These are phyloP conservation scores for Claviceps purpurea DNA, from an alignment of 2,329 filamentous ascomycete species.

Conservation along the genomic window DNA sequence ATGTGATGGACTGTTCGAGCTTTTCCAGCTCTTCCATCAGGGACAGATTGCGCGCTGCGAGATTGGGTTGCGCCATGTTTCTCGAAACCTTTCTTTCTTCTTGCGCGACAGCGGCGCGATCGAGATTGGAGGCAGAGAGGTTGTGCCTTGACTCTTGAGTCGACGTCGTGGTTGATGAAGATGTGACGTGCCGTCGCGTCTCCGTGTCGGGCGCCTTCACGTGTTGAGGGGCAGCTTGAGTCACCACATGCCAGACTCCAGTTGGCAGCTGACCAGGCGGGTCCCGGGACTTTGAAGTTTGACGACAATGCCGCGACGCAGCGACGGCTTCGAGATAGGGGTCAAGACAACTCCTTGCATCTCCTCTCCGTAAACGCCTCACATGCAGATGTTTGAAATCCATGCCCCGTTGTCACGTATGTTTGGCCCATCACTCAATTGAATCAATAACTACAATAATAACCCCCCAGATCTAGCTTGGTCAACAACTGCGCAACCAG, in stretches of 20 bases:
- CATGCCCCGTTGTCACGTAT: neutral
- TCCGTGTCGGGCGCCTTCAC: neutral
- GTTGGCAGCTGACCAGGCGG: neutral
- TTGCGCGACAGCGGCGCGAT: neutral
- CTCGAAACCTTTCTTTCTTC: neutral
- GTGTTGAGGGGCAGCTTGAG: neutral
- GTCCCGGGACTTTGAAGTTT: too few species aligned
- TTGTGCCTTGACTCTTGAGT: neutral
- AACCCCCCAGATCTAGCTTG: slow-evolving; percentile 57
- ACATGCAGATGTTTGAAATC: too few species aligned
- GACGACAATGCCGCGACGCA: neutral
- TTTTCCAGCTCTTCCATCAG: slow-evolving; percentile 92
- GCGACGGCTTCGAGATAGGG: neutral
- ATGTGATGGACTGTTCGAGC: slow-evolving; percentile 89
- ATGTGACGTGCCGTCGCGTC: neutral
- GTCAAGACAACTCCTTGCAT: neutral
- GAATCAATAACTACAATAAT: slow-evolving; percentile 33
- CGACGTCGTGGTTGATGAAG: neutral
- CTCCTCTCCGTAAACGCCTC: too few species aligned
- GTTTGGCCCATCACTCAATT: neutral
- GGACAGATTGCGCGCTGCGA: slow-evolving; percentile 47
- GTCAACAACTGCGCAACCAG: slow-evolving; percentile 55
- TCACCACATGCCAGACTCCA: too few species aligned
- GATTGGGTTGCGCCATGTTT: slow-evolving; percentile 35
- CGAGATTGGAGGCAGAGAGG: neutral